Evolutionary conservation across 495 filamentous ascomycete species (phyloP).

Genomic region (Aspergillus homomorphus): DNA sequence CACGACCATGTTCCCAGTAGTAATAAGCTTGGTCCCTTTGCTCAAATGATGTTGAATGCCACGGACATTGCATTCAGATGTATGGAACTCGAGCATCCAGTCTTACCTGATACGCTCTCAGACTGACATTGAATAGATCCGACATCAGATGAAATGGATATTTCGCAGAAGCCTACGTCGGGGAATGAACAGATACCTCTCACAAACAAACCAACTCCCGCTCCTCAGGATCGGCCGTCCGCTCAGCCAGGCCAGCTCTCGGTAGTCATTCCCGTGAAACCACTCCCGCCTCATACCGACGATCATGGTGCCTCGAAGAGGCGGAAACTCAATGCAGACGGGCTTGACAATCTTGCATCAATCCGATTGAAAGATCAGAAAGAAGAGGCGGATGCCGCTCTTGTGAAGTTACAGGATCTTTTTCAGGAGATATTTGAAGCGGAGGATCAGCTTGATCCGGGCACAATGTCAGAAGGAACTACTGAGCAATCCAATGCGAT

Average conservation of each 20-base stretch:
- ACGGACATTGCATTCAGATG: slow-evolving; percentile 55
- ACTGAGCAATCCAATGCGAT: slow-evolving; percentile 34
- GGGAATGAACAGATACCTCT: slow-evolving; percentile 24
- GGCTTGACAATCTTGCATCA: slow-evolving; percentile 26
- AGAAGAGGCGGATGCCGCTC: slow-evolving; percentile 70
- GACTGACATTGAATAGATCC: slow-evolving; percentile 22
- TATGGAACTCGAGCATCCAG: slow-evolving; percentile 31
- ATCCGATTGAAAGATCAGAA: slow-evolving; percentile 61
- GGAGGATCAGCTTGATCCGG: slow-evolving; percentile 63
- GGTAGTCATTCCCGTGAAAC: slow-evolving; percentile 39
- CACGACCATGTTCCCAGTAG: slow-evolving; percentile 22
- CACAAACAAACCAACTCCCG: slow-evolving; percentile 22
- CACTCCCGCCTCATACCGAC: slow-evolving; percentile 24
- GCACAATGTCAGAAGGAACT: slow-evolving; percentile 35
- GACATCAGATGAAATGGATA: not conserved
- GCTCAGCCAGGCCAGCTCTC: slow-evolving; percentile 32
- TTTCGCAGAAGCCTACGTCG: slow-evolving; percentile 18
- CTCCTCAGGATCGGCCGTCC: slow-evolving; percentile 15
- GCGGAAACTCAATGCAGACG: slow-evolving; percentile 29
- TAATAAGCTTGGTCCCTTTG: slow-evolving; percentile 51
- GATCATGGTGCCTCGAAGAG: slow-evolving; percentile 27
- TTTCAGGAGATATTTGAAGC: slow-evolving; percentile 74
- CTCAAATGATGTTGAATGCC: slow-evolving; percentile 55
- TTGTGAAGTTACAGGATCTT: slow-evolving; percentile 63
- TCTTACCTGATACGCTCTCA: slow-evolving; percentile 40